phyloP scores from a whole-genome alignment of 148 eudicot genomes.

The Camellia granthamiana region DNA sequence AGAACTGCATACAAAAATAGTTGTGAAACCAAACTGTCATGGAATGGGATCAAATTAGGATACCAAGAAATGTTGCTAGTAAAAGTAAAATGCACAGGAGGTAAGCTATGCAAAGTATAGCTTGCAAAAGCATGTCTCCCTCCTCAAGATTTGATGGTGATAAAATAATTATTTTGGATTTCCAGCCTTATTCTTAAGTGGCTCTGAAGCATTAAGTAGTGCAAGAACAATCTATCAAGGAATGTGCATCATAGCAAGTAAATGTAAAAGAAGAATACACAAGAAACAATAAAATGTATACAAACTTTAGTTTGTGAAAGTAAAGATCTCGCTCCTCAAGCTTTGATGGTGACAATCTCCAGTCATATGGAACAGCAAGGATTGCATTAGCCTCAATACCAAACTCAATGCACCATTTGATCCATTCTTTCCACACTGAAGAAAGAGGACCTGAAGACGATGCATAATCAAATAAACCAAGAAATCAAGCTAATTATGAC shows the following conservation, averaged over 20 bases:
- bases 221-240: conserved; percentile 7
- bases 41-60: background rate
- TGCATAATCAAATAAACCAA: background rate
- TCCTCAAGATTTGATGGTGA: conserved; percentile 1
- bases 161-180: background rate
- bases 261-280: background rate
- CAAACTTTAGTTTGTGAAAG: conserved; percentile 90
- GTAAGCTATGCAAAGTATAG: background rate
- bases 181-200: background rate
- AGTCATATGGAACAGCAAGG: conserved; percentile 94
- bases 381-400: conserved; percentile 96
- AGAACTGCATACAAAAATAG: background rate
- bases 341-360: conserved; percentile 94
- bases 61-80: background rate
- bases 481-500: conserved; percentile 6
- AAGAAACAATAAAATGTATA: conserved; percentile 20
- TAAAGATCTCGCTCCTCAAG: conserved; percentile 98
- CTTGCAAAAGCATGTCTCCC: background rate
- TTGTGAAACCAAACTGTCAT: background rate
- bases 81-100: background rate
- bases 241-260: conserved; percentile 6
- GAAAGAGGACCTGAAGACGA: conserved; percentile 83
- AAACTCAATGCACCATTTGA: conserved; percentile 97
- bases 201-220: background rate
- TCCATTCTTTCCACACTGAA: conserved; percentile 99